phyloP scores from a whole-genome alignment of 108 stramenopile species.

The Epithemia pelagica region DNA sequence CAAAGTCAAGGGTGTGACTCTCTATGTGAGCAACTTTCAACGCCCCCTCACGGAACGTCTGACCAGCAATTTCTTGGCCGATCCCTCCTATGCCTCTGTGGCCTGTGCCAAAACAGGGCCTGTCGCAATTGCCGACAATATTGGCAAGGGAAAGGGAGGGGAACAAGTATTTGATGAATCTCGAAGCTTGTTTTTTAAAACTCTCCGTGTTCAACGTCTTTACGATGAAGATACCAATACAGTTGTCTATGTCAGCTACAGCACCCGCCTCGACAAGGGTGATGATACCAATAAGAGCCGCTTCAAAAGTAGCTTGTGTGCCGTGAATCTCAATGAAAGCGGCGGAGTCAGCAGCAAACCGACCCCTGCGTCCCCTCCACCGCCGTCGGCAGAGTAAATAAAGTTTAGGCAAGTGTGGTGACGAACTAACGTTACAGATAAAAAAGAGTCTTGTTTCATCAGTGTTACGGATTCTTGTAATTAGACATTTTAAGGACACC shows the following conservation, averaged over 20 bases:
- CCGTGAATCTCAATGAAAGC: conserved; percentile 61
- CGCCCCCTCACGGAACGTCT: conserved; percentile 81
- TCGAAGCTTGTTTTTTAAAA: conserved; percentile 76
- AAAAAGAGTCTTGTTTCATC: too few species aligned
- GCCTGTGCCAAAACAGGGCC: conserved; percentile 69
- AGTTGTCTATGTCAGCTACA: conserved; percentile 82
- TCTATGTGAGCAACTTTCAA: conserved; percentile 89
- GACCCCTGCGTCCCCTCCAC: neutral
- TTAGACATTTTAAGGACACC: too few species aligned
- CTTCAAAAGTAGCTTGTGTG: conserved; percentile 75
- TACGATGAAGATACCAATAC: conserved; percentile 79
- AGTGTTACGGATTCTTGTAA: too few species aligned
- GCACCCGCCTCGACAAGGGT: conserved; percentile 84
- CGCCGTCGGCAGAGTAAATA: conserved; percentile 1
- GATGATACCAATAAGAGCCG: conserved; percentile 81
- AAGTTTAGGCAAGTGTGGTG: too few species aligned
- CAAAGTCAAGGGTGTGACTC: conserved; percentile 67
- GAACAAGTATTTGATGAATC: conserved; percentile 88
- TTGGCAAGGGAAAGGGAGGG: conserved; percentile 52
- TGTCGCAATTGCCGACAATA: conserved; percentile 65
- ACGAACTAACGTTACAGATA: too few species aligned
- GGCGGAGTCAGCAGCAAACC: neutral
- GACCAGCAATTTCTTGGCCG: conserved; percentile 69
- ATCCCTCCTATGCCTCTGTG: conserved; percentile 77
- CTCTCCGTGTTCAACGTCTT: conserved; percentile 75